These are phyloP conservation scores for Cordyceps farinosa DNA, from an alignment of 2,329 filamentous ascomycete species.

Conservation along the genomic window DNA sequence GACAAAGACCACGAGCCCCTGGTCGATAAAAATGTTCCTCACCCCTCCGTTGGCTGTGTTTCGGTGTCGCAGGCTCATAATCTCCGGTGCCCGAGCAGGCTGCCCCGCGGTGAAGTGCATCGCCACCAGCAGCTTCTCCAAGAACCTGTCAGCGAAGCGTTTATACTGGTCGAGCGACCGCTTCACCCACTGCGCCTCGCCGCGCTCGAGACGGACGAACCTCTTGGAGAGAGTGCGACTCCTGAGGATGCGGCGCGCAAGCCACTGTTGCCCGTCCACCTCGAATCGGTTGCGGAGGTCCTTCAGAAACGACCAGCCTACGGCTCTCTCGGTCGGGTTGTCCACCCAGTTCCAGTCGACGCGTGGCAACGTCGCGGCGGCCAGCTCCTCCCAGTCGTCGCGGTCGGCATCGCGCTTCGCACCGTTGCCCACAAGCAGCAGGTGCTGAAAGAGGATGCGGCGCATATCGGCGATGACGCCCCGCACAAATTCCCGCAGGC, in stretches of 20 bases:
- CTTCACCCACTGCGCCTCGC: neutral
- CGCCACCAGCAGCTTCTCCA: conserved; percentile 17
- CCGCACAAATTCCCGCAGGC: conserved; percentile 4
- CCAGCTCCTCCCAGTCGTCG: neutral
- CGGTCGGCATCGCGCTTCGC: neutral
- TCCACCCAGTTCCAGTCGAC: neutral
- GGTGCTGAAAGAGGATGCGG: neutral
- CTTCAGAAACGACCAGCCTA: neutral
- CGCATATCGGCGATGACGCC: neutral
- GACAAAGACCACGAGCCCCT: conserved; percentile 21
- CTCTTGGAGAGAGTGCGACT: neutral
- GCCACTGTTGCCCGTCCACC: neutral
- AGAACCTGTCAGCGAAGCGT: conserved; percentile 10
- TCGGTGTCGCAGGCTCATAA: conserved; percentile 7
- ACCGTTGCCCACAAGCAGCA: neutral
- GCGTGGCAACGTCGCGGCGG: neutral
- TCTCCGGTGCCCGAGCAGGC: conserved; percentile 11
- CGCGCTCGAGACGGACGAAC: neutral
- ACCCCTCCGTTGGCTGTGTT: conserved; percentile 20
- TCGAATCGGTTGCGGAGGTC: neutral
- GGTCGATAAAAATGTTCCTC: conserved; percentile 18
- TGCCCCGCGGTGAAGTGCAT: conserved; percentile 17
- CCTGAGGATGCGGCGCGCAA: neutral
- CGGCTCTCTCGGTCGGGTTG: neutral
- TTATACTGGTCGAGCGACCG: conserved; percentile 2